Base-by-base conservation (phyloP, 2,329 filamentous ascomycete genomes). In the Chrysosporium keratinophilum region DNA sequence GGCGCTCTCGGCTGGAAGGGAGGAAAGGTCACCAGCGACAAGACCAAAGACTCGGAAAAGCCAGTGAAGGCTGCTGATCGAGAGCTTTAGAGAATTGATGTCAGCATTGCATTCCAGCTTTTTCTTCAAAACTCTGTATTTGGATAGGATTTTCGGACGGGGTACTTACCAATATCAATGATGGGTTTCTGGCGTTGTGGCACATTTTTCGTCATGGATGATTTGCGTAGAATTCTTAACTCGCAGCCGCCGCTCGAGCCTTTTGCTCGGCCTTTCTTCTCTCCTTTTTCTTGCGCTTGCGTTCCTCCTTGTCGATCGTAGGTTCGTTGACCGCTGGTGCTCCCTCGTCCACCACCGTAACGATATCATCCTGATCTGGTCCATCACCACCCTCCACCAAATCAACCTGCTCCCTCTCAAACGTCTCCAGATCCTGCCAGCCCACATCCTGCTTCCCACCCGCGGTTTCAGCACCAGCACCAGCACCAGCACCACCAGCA, bases 1-100 rank as follows among this genome's bases (percentile, higher is more conserved):
- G 88, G 87, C 70, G 93, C 91, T 1, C 79, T 98, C 57, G 84
- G 87, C 60, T 98, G 91, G 90, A 83, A 84, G 65, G 82, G 87
- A 57, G 67, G 67, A 35, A 72, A 72, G 62, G 66, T 69, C 41
- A 67, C 72, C 34, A 71, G 73, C 53, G 52, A 56, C 56, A 78
- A 80, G 71, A 64, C 66, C 31, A 71, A 76, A 62, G 78, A 80
- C 58, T 75, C 74, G 56, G 73, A 80, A 50, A 78, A 78, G 65
- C 79, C 82, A 33, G 77, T 82, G 58, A 87, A 84, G 71, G 82
- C 86, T 46, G 81, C 80, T 41, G 88, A 88, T 54, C 80, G 87
- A 58, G 88, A 94, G 72, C 69, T 91, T 70, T 90, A 78, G 39
- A 19, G 14, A 14, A 9, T 50, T 33, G 40, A 43, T 47, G 40